phyloP scores from a whole-genome alignment of 2,329 filamentous ascomycete species.

The Cercospora brassicicola region DNA sequence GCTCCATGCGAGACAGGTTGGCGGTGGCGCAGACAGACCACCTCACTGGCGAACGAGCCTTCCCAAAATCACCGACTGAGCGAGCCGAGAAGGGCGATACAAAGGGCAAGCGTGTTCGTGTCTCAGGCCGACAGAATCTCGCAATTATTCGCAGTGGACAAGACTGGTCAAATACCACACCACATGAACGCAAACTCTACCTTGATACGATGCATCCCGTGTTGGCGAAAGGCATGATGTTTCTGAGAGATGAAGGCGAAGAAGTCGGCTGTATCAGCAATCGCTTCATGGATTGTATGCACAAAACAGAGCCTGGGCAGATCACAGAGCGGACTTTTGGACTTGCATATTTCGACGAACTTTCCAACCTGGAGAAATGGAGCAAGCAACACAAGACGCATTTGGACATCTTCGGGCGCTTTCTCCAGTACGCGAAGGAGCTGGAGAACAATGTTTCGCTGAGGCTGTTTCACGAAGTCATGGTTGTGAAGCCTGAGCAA shows the following conservation, averaged over 20 bases:
- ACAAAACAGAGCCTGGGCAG: slow-evolving; percentile 10
- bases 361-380: slow-evolving; percentile 27
- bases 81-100: slow-evolving; percentile 3
- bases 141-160: slow-evolving; percentile 50
- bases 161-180: slow-evolving; percentile 47
- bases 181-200: slow-evolving; percentile 47
- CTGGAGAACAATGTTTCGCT: slow-evolving; percentile 28
- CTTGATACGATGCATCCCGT: slow-evolving; percentile 50
- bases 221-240: slow-evolving; percentile 48
- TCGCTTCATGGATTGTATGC: slow-evolving; percentile 46
- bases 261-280: slow-evolving; percentile 49
- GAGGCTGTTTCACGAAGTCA: slow-evolving; percentile 30
- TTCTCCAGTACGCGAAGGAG: slow-evolving; percentile 30
- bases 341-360: slow-evolving; percentile 30
- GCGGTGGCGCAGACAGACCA: slow-evolving; percentile 40
- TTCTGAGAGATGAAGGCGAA: slow-evolving; percentile 46
- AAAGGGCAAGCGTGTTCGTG: slow-evolving; percentile 31
- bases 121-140: slow-evolving; percentile 45
- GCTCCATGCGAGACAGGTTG: slow-evolving; percentile 50
- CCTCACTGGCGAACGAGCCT: slow-evolving; percentile 37
- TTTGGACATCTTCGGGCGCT: slow-evolving; percentile 30
- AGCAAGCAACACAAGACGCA: slow-evolving; percentile 32
- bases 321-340: slow-evolving; percentile 31
- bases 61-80: slow-evolving; percentile 26
- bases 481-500: slow-evolving; percentile 29